Evolutionary conservation across 1,284 basidiomycete genomes (phyloP).

Genomic region (Lignosus rhinocerotis): DNA sequence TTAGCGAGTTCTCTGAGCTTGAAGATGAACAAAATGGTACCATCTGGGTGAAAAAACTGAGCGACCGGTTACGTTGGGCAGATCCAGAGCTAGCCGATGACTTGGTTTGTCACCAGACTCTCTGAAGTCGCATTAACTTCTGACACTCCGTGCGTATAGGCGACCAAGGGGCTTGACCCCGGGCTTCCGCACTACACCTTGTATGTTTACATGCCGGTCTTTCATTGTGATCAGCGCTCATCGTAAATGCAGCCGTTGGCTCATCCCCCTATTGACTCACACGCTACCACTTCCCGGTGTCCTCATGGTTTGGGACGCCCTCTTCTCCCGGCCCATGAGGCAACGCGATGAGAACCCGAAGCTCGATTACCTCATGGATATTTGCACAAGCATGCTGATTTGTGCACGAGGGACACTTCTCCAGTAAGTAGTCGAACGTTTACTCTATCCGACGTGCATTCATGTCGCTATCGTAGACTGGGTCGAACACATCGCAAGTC

Average conservation of each 20-base stretch:
- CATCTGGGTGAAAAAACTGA: slow-evolving; percentile 63
- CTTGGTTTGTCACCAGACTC: slow-evolving; percentile 47
- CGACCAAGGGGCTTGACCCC: slow-evolving; percentile 67
- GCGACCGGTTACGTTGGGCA: slow-evolving; percentile 62
- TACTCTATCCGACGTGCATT: neutral
- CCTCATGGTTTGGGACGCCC: slow-evolving; percentile 66
- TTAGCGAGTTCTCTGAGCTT: slow-evolving; percentile 71
- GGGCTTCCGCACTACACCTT: slow-evolving; percentile 77
- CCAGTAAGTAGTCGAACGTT: slow-evolving; percentile 42
- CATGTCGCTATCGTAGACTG: slow-evolving; percentile 42
- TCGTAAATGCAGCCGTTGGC: slow-evolving; percentile 58
- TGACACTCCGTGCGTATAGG: slow-evolving; percentile 34
- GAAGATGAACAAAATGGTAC: slow-evolving; percentile 64
- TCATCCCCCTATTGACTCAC: slow-evolving; percentile 71
- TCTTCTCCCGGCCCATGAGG: slow-evolving; percentile 61
- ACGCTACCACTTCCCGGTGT: slow-evolving; percentile 64
- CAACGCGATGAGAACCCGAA: slow-evolving; percentile 59
- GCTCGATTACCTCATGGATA: slow-evolving; percentile 64
- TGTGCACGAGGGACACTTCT: slow-evolving; percentile 54
- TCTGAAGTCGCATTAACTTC: neutral
- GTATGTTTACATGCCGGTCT: slow-evolving; percentile 44
- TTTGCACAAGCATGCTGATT: slow-evolving; percentile 69
- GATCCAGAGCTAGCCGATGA: slow-evolving; percentile 62
- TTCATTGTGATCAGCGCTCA: slow-evolving; percentile 12
- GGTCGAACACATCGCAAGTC: slow-evolving; percentile 47